Evolutionary conservation across 352 stramenopile genomes (phyloP), one percentile per base, ranked within the genome.

Genomic region (Globisporangium takayamanum): DNA sequence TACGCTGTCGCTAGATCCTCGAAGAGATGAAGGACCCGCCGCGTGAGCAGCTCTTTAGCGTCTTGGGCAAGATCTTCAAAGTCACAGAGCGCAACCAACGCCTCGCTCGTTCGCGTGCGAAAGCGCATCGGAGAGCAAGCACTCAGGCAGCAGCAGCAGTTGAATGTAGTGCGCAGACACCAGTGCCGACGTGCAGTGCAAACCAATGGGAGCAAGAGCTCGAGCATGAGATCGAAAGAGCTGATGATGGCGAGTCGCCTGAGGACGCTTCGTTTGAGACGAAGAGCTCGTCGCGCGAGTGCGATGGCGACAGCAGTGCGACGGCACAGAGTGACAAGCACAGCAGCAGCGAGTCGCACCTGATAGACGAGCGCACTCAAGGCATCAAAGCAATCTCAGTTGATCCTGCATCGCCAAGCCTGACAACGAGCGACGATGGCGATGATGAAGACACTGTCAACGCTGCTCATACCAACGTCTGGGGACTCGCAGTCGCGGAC

Each of bases 11-110:
- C 36, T 66, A 90, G 76, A 87, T 90, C 36, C 66, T 91, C 5
- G 74, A 91, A 51, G 75, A 84, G 52, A 68, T 84, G 50, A 87
- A 85, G 41, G 67, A 88, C 16, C 76, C 78, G 42, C 81, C 78
- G 5, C 67, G 81, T 1, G 76, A 89, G 45, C 84, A 84, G 52
- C 75, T 91, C 16, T 91, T 91, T 50, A 75, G 76, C 26, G 78
- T 89, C 30, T 44, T 91, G 25, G 78, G 69, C 20, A 85, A 86
- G 50, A 91, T 88, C 50, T 90, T 88, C 65, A 86, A 88, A 57
- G 62, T 71, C 42, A 88, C 76, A 0, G 80, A 90, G 57, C 71
- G 74, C 26, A 90, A 90, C 45, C 78, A 89, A 50, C 67, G 62
- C 12, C 46, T 69, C 28, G 53, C 48, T 8, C 54, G 45, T 30